Base-by-base conservation (phyloP, 441 rosid genomes). In the Corymbia calophylla region DNA sequence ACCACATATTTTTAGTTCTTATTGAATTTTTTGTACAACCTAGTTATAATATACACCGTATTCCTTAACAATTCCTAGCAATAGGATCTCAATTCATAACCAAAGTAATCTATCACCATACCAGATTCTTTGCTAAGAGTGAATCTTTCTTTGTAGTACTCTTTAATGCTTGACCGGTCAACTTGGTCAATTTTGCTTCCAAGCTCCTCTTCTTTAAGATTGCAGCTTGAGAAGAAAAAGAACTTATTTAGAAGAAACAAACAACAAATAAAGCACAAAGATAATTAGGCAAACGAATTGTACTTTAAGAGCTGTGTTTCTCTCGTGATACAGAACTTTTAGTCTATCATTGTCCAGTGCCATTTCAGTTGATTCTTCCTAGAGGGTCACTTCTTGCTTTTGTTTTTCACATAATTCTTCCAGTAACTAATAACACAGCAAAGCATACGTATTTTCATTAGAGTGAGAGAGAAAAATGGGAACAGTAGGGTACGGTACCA, bases 321-420 rank as follows among this genome's bases (percentile, higher is more conserved):
- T 55, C 58, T 55, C 4, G 3, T 19, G 10, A 55, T 9, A 55
- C 2, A 55, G 1, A 55, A 10, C 58, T 55, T 54, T 55, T 55
- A 55, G 10, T 23, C 0, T 55, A 8, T 55, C 58, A 55, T 55
- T 21, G 29, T 56, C 1, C 1, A 1, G 1, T 23, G 62, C 10
- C 62, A 56, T 9, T 56, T 56, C 5, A 56, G 4, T 56, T 23
- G 25, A 56, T 5, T 54, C 9, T 23, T 56, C 6, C 2, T 23
- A 3, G 14, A 56, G 12, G 29, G 17, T 56, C 29, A 56, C 62
- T 56, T 56, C 0, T 56, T 56, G 62, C 29, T 11, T 56, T 56
- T 56, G 3, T 56, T 56, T 56, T 56, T 56, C 14, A 56, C 5
- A 29, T 56, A 56, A 56, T 23, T 56, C 6, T 56, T 56, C 62